Evolutionary conservation across 768 basidiomycete species (phyloP).

Genomic region (Coprinellus aureogranulatus): DNA sequence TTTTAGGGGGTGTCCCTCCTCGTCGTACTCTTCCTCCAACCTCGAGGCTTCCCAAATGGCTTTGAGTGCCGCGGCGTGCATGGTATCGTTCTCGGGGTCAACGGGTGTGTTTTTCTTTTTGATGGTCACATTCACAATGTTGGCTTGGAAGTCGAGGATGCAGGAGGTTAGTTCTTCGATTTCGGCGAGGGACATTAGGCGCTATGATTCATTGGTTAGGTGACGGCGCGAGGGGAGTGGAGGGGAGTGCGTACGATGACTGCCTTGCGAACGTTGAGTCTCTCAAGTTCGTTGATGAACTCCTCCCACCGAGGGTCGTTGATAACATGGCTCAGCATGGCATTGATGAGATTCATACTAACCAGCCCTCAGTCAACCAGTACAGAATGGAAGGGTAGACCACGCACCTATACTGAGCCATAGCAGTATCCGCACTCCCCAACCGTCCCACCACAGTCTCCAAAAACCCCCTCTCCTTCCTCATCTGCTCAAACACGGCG

Average conservation of each 20-base stretch:
- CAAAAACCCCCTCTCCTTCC: constrained; percentile 63
- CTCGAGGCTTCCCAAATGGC: constrained; percentile 69
- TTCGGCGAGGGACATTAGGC: constrained; percentile 79
- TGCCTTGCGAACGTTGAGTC: constrained; percentile 74
- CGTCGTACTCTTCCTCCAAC: constrained; percentile 51
- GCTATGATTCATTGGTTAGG: constrained; percentile 37
- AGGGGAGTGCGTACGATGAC: constrained; percentile 63
- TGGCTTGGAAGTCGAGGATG: constrained; percentile 86
- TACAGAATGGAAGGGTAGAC: background rate
- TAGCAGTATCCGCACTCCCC: constrained; percentile 79
- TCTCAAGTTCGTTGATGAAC: constrained; percentile 72
- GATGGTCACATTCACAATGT: constrained; percentile 74
- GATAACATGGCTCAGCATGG: constrained; percentile 74
- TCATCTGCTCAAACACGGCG: constrained; percentile 80
- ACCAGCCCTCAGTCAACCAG: constrained; percentile 5
- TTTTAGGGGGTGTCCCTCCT: constrained; percentile 50
- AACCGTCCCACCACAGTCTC: constrained; percentile 81
- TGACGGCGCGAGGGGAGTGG: background rate
- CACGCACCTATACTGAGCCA: constrained; percentile 74
- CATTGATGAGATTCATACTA: constrained; percentile 90
- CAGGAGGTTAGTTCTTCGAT: constrained; percentile 80
- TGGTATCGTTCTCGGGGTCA: constrained; percentile 60
- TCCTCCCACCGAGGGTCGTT: constrained; percentile 71
- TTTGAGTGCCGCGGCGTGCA: constrained; percentile 55
- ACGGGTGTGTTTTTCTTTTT: constrained; percentile 79